A percentile compares a stretch with the other conserved stretches of the same genome.
phyloP scores from a whole-genome alignment of 148 eudicot genomes.

The Limonium bicolor region DNA sequence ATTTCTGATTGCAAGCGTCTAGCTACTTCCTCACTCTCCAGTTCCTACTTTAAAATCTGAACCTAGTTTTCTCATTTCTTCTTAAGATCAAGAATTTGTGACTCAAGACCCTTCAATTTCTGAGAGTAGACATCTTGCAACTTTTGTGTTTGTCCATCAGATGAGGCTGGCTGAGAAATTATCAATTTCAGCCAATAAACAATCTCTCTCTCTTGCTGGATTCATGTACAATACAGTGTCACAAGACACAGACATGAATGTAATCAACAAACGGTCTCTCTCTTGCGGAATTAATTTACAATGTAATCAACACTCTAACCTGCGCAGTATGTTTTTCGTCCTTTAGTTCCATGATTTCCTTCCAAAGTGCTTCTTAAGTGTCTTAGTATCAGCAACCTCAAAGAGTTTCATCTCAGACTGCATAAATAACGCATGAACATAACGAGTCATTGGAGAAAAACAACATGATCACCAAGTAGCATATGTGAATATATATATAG shows the following conservation, averaged over 20 bases:
- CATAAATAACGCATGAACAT: not conserved
- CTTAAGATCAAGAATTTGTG: conserved; percentile 84
- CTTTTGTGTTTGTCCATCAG: conserved; percentile 87
- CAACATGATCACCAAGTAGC: not conserved
- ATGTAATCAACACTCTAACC: not conserved
- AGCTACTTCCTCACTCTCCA: conserved; percentile 96
- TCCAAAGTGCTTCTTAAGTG: not conserved
- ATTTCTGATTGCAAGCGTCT: conserved; percentile 92
- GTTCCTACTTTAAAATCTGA: conserved; percentile 87
- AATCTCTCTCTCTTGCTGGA: conserved; percentile 20
- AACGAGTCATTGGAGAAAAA: not conserved
- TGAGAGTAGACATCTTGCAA: conserved; percentile 78
- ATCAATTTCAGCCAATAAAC: conserved; percentile 80
- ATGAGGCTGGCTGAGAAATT: conserved; percentile 63
- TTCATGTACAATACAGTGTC: not conserved
- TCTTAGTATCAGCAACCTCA: not conserved
- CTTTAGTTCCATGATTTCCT: not conserved
- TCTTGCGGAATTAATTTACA: not conserved
- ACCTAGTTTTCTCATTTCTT: conserved; percentile 98
- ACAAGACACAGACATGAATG: not conserved
- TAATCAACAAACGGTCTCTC: not conserved
- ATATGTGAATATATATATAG: too few species aligned
- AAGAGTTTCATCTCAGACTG: not conserved
- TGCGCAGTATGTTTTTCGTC: not conserved
- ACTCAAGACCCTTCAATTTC: conserved; percentile 80